phyloP scores from a whole-genome alignment of 768 basidiomycete genomes.

The Wakefieldia striispora region DNA sequence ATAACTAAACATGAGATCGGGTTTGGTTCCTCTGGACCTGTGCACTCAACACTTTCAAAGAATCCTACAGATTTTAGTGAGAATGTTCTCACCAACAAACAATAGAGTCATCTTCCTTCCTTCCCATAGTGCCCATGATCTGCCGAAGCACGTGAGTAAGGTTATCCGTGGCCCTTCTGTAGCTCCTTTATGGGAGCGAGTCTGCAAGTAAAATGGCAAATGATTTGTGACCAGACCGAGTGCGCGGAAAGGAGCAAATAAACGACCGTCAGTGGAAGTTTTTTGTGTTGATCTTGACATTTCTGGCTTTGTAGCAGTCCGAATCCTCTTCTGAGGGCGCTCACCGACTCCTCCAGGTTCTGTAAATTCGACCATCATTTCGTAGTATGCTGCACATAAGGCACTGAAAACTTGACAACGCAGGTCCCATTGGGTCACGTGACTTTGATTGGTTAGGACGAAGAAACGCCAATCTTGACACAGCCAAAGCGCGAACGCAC shows the following conservation, averaged over 20 bases:
- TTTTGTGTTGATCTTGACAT: conserved; percentile 5
- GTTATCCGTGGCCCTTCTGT: conserved; percentile 81
- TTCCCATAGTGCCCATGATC: conserved; percentile 95
- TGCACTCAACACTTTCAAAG: conserved; percentile 1
- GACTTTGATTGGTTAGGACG: no score
- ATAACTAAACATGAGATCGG: conserved; percentile 75
- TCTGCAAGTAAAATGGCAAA: conserved; percentile 86
- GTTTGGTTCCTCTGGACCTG: conserved; percentile 80
- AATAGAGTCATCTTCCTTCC: conserved; percentile 89
- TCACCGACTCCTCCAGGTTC: conserved; percentile 13
- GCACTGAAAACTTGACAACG: not conserved
- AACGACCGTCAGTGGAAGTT: conserved; percentile 23
- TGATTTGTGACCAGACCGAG: conserved; percentile 93
- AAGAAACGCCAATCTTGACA: no score
- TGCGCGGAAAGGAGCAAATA: conserved; percentile 94
- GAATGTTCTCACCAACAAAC: conserved; percentile 75
- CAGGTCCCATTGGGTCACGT: conserved; percentile 9
- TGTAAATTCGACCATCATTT: conserved; percentile 18
- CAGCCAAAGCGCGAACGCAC: no score
- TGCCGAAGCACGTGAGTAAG: conserved; percentile 83
- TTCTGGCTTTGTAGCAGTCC: conserved; percentile 8
- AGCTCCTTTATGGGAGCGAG: conserved; percentile 79
- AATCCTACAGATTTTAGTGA: not conserved
- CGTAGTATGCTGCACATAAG: not conserved
- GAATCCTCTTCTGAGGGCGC: conserved; percentile 27